Conservation (phyloP, 2,329 filamentous ascomycete genomes). For the Sclerotinia spermophila region DNA sequence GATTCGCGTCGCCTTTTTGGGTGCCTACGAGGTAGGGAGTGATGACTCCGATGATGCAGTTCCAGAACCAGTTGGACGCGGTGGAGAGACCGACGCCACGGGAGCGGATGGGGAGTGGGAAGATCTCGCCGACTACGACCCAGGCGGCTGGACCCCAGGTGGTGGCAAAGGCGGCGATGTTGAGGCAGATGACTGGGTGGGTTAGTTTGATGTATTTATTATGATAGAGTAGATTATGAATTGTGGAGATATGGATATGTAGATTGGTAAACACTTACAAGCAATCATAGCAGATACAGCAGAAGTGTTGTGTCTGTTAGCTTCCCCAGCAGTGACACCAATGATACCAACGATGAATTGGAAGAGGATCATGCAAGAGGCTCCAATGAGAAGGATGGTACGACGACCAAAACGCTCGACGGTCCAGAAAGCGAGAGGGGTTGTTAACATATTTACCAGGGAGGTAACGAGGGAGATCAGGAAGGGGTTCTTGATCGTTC, state of each 20-base stretch:
- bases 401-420: conserved; percentile 81
- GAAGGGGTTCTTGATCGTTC: conserved; percentile 74
- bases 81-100: conserved; percentile 84
- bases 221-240: conserved; percentile 56
- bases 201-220: conserved; percentile 42
- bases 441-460: conserved; percentile 81
- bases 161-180: conserved; percentile 88
- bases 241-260: conserved; percentile 55
- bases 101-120: conserved; percentile 82
- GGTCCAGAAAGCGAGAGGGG: conserved; percentile 84
- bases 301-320: conserved; percentile 51
- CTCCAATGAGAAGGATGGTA: conserved; percentile 73
- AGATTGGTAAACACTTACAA: conserved; percentile 37
- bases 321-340: conserved; percentile 59
- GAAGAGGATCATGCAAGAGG: conserved; percentile 76
- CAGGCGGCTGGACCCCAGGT: conserved; percentile 79
- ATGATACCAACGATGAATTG: conserved; percentile 83
- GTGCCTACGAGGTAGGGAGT: conserved; percentile 67
- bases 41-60: conserved; percentile 69
- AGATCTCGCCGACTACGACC: conserved; percentile 86
- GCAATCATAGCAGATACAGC: conserved; percentile 69
- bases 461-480: conserved; percentile 82
- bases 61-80: conserved; percentile 87
- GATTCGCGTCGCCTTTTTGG: conserved; percentile 46
- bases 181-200: conserved; percentile 67